These are phyloP conservation scores for Ascochyta pisi DNA, from an alignment of 2,329 filamentous ascomycete species.

Conservation along the genomic window DNA sequence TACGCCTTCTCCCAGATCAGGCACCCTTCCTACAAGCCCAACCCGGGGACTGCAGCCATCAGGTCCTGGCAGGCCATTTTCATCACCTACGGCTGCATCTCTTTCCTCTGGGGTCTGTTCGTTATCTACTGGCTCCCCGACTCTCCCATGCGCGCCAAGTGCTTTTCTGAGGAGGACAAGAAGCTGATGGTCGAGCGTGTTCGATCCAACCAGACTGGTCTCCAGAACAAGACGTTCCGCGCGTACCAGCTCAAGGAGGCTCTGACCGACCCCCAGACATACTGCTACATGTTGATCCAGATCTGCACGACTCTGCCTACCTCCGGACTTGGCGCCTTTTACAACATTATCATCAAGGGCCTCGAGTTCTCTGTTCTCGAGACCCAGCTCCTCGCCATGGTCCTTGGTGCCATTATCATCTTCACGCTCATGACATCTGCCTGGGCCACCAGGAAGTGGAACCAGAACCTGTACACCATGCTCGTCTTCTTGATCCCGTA, in stretches of 20 bases:
- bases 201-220: slow-evolving; percentile 55
- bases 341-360: slow-evolving; percentile 74
- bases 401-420: slow-evolving; percentile 76
- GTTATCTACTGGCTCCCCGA: slow-evolving; percentile 57
- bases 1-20: slow-evolving; percentile 51
- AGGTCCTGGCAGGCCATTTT: slow-evolving; percentile 74
- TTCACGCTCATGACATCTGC: slow-evolving; percentile 70
- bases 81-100: slow-evolving; percentile 68
- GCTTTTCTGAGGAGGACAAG: slow-evolving; percentile 71
- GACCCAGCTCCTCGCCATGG: slow-evolving; percentile 78
- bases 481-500: slow-evolving; percentile 69
- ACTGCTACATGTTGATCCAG: slow-evolving; percentile 65
- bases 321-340: slow-evolving; percentile 74
- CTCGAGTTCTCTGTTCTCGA: slow-evolving; percentile 71
- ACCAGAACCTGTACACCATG: slow-evolving; percentile 75
- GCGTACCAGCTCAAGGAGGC: slow-evolving; percentile 63
- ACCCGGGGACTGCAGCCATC: slow-evolving; percentile 54
- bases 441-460: slow-evolving; percentile 71
- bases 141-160: slow-evolving; percentile 74
- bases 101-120: slow-evolving; percentile 69
- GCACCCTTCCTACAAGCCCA: slow-evolving; percentile 20
- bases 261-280: slow-evolving; percentile 68
- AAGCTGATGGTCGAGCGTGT: slow-evolving; percentile 59
- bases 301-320: slow-evolving; percentile 77
- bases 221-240: slow-evolving; percentile 59